These are phyloP conservation scores for Termitomyces sp. DNA, from an alignment of 768 basidiomycete genomes.

Conservation along the genomic window DNA sequence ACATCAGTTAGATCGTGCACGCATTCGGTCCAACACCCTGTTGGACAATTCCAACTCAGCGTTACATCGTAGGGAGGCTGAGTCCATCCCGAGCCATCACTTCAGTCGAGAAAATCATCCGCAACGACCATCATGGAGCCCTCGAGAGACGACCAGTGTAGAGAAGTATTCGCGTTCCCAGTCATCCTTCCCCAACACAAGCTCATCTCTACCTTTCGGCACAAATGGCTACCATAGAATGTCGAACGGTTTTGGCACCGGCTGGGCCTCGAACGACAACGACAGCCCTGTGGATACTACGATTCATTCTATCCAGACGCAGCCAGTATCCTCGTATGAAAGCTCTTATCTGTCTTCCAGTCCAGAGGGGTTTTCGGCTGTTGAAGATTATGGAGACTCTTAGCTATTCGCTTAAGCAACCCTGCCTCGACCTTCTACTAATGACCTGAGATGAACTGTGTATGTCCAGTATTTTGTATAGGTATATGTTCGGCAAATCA, in stretches of 20 bases:
- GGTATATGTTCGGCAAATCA: background rate
- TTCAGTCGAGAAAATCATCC: slow-evolving; percentile 26
- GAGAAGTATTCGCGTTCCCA: slow-evolving; percentile 28
- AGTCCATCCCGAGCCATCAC: slow-evolving; percentile 14
- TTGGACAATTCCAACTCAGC: slow-evolving; percentile 24
- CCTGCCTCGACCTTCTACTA: background rate
- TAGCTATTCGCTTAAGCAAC: slow-evolving; percentile 12
- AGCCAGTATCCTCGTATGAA: slow-evolving; percentile 10
- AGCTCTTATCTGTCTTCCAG: slow-evolving; percentile 29
- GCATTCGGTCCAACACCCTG: slow-evolving; percentile 30
- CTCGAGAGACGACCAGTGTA: slow-evolving; percentile 25
- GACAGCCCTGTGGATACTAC: slow-evolving; percentile 27
- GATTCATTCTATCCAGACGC: slow-evolving; percentile 22
- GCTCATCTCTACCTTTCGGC: slow-evolving; percentile 30
- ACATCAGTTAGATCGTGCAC: slow-evolving; percentile 29
- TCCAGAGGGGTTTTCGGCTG: slow-evolving; percentile 36
- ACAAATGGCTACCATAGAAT: slow-evolving; percentile 28
- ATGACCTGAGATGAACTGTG: slow-evolving; percentile 1
- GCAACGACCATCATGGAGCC: slow-evolving; percentile 33
- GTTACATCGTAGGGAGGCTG: slow-evolving; percentile 26
- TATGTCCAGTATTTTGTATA: background rate
- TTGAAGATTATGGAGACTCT: slow-evolving; percentile 37
- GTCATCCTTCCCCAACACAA: slow-evolving; percentile 26
- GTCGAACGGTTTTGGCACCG: slow-evolving; percentile 30
- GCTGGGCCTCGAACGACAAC: slow-evolving; percentile 31